Conservation (phyloP, 2,329 filamentous ascomycete species). For the Cercospora sesami region DNA sequence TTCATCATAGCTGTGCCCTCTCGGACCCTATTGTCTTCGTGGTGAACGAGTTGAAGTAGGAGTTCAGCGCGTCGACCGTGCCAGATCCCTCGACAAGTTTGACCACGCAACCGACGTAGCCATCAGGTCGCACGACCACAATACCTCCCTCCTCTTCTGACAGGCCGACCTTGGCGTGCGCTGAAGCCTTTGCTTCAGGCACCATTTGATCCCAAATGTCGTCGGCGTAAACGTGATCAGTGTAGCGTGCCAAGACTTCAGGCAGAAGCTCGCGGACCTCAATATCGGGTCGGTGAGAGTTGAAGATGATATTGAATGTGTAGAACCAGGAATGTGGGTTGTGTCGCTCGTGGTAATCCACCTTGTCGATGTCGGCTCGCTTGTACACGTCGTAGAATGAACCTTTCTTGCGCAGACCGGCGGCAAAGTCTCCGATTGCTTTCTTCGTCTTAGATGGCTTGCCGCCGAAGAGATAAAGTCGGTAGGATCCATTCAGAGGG, state of each 20-base stretch:
- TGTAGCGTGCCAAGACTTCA: constrained; percentile 68
- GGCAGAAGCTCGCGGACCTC: constrained; percentile 74
- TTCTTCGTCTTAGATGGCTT: constrained; percentile 57
- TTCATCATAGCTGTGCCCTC: constrained; percentile 31
- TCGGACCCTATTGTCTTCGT: constrained; percentile 56
- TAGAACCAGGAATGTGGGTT: constrained; percentile 84
- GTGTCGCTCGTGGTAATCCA: constrained; percentile 76
- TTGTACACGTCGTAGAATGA: constrained; percentile 73
- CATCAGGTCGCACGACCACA: constrained; percentile 81
- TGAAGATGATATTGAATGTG: constrained; percentile 75
- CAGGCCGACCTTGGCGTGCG: constrained; percentile 85
- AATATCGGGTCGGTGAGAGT: constrained; percentile 64
- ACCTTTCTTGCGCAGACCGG: constrained; percentile 61
- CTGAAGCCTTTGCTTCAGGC: constrained; percentile 68
- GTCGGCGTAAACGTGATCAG: constrained; percentile 82
- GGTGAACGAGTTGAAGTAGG: constrained; percentile 75
- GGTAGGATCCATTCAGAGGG: constrained; percentile 83
- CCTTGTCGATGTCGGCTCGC: constrained; percentile 59
- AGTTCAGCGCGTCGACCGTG: constrained; percentile 80
- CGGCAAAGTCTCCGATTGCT: constrained; percentile 70
- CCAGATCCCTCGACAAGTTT: constrained; percentile 71
- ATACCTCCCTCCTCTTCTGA: constrained; percentile 72
- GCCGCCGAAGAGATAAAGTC: constrained; percentile 84
- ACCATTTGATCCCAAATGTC: constrained; percentile 73
- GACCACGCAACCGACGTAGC: constrained; percentile 78